Base-by-base conservation (phyloP, 441 rosid species). In the Populus hybrid region DNA sequence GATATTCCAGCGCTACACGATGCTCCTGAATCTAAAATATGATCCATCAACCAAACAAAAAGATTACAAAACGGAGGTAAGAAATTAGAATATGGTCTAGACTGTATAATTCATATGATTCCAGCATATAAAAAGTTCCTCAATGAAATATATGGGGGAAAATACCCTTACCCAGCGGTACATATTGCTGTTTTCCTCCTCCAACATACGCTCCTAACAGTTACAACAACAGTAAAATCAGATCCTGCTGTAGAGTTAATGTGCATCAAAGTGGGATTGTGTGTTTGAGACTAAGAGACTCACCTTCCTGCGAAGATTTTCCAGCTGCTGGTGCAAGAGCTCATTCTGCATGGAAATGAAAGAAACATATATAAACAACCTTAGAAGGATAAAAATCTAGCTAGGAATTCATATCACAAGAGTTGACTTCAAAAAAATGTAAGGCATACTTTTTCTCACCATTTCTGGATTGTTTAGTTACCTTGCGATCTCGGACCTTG, bases 401-500 rank as follows among this genome's bases (percentile, higher is more conserved):
- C 69, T 12, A 66, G 68, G 29, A 65, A 21, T 14, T 20, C 71
- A 26, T 7, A 33, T 33, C 64, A 40, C 50, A 40, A 40, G 50
- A 40, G 56, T 14, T 45, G 20, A 14, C 18, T 40, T 40, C 45
- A 40, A 2, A 0, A 10, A 40, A 40, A 10, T 45, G 20, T 4
- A 10, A 61, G 65, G 14, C 28, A 61, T 61, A 4, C 65, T 3
- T 61, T 59, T 9, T 61, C 12, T 21, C 65, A 21, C 65, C 65
- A 61, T 21, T 3, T 14, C 65, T 21, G 65, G 1, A 45, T 38
- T 7, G 35, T 6, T 68, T 53, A 8, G 42, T 4, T 86, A 93
- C 99, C 99, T 93, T 93, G 18, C 98, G 88, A 20, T 88, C 87
- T 0, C 97, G 95, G 80, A 95, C 91, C 85, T 90, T 95, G 81